Conservation (phyloP, 2,329 filamentous ascomycete genomes). For the Penicillium hordei region DNA sequence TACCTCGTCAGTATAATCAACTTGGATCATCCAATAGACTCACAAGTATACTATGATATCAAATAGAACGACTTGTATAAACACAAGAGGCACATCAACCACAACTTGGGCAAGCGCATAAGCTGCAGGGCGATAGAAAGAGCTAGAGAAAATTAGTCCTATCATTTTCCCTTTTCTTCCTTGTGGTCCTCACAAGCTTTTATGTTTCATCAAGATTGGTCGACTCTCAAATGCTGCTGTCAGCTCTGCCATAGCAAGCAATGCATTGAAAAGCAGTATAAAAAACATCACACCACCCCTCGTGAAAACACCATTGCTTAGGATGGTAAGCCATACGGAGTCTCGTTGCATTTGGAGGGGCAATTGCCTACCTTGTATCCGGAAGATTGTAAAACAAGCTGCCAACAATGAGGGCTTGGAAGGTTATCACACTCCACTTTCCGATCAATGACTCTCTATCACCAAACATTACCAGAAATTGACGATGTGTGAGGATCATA, state of each 20-base stretch:
- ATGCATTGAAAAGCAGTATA: constrained; percentile 62
- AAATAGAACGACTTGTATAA: constrained; percentile 60
- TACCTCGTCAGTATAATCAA: neutral
- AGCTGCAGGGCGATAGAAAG: constrained; percentile 64
- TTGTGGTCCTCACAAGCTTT: constrained; percentile 53
- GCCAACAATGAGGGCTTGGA: constrained; percentile 48
- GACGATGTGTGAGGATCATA: constrained; percentile 55
- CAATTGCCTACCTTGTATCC: constrained; percentile 40
- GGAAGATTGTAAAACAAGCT: constrained; percentile 57
- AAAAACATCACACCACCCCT: constrained; percentile 63
- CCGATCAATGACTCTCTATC: constrained; percentile 52
- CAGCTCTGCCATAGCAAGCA: constrained; percentile 61
- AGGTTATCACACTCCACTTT: constrained; percentile 52
- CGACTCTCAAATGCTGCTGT: constrained; percentile 61
- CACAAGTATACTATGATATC: constrained; percentile 61
- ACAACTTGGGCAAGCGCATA: constrained; percentile 60
- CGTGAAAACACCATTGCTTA: constrained; percentile 56
- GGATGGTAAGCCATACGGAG: neutral
- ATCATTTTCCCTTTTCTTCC: neutral
- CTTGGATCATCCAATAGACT: neutral
- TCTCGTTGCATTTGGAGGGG: neutral
- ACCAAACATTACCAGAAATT: constrained; percentile 56
- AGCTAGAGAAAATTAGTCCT: constrained; percentile 35
- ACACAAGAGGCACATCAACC: constrained; percentile 57
- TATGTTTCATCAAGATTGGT: constrained; percentile 69